phyloP scores from a whole-genome alignment of 2,329 filamentous ascomycete genomes.

The Colletotrichum sp. region DNA sequence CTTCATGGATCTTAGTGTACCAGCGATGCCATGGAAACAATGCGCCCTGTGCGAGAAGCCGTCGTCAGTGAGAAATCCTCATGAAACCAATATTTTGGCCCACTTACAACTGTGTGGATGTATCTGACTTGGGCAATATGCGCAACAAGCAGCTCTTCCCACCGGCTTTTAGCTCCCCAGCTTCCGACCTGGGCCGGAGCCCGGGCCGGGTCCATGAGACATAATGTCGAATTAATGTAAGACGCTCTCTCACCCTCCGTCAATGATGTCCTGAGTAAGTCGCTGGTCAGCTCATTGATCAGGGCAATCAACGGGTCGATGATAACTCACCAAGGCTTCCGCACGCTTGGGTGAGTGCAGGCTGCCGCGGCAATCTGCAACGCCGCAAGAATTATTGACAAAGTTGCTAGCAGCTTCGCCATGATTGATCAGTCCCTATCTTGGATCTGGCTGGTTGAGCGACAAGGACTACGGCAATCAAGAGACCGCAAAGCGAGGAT shows the following conservation, averaged over 20 bases:
- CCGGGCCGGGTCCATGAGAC: background rate
- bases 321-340: background rate
- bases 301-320: fast-evolving
- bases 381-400: background rate
- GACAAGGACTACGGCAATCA: background rate
- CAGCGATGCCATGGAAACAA: slow-evolving; percentile 32
- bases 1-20: slow-evolving; percentile 34
- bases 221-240: background rate
- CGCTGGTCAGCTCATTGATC: background rate
- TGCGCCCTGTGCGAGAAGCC: background rate
- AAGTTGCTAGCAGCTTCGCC: background rate
- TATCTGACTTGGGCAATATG: background rate
- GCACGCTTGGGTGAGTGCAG: background rate
- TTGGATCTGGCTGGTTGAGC: background rate
- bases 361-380: background rate
- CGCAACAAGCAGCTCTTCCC: background rate
- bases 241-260: background rate
- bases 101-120: background rate
- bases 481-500: background rate
- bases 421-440: background rate
- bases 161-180: background rate
- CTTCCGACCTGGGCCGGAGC: background rate
- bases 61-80: background rate
- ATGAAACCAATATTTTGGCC: background rate
- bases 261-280: background rate